A percentile compares a stretch with the other conserved stretches of the same genome.
Evolutionary conservation across 2,329 filamentous ascomycete genomes (phyloP).

Genomic region (Botrytis pseudocinerea): DNA sequence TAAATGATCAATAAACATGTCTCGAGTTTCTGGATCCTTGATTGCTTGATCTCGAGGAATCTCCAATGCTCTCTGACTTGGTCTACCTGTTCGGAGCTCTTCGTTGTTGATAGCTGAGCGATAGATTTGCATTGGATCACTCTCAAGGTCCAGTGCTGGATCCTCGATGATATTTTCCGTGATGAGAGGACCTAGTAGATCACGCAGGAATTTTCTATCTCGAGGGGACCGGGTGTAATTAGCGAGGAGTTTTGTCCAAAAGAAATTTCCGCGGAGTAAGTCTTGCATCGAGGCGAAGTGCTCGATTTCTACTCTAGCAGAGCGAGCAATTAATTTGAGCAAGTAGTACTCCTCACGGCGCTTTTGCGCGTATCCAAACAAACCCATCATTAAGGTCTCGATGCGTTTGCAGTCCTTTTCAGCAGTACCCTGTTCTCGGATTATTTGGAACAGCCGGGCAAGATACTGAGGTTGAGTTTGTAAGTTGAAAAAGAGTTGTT

Average conservation of each 20-base stretch:
- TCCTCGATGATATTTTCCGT: slow-evolving; percentile 93
- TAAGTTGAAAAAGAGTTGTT: slow-evolving; percentile 94
- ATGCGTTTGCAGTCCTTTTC: slow-evolving; percentile 93
- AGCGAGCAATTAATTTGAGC: slow-evolving; percentile 80
- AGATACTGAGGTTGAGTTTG: slow-evolving; percentile 97
- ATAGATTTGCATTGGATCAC: slow-evolving; percentile 97
- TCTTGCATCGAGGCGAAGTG: slow-evolving; percentile 73
- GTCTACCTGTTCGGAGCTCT: slow-evolving; percentile 85
- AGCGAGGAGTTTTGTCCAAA: slow-evolving; percentile 83
- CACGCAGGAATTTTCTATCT: slow-evolving; percentile 88
- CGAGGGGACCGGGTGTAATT: slow-evolving; percentile 90
- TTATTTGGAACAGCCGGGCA: slow-evolving; percentile 78
- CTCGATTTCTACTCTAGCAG: slow-evolving; percentile 84
- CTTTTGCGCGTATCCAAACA: slow-evolving; percentile 97
- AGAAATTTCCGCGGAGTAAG: slow-evolving; percentile 85
- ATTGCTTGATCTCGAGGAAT: slow-evolving; percentile 93
- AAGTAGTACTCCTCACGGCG: slow-evolving; percentile 95
- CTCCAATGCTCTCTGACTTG: slow-evolving; percentile 78
- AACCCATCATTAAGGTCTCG: slow-evolving; percentile 90
- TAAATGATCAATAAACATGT: slow-evolving; percentile 90
- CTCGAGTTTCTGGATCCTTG: slow-evolving; percentile 86
- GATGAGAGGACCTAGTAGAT: slow-evolving; percentile 80
- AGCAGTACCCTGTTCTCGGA: slow-evolving; percentile 79
- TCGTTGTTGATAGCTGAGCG: slow-evolving; percentile 95
- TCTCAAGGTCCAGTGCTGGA: slow-evolving; percentile 86